Percentiles rank a stretch among this genome's conserved stretches.
These are phyloP conservation scores for Terfezia claveryi DNA, from an alignment of 495 filamentous ascomycete species.

Conservation along the genomic window DNA sequence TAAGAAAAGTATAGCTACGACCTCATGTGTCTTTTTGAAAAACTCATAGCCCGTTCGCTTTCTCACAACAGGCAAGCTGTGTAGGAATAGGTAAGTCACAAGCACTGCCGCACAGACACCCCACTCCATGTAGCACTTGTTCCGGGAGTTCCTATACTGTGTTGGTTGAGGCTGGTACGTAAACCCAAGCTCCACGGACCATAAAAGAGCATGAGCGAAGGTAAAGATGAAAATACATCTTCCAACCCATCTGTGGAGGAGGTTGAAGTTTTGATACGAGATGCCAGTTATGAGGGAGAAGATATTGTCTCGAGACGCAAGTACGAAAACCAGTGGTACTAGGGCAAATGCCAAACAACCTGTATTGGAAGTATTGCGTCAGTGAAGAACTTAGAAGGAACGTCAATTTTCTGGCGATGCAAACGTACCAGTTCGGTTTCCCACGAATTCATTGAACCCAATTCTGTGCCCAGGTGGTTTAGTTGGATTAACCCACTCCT, in stretches of 20 bases:
- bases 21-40: constrained; percentile 41
- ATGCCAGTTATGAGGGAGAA: constrained; percentile 39
- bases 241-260: constrained; percentile 44
- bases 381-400: not conserved
- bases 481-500: constrained; percentile 22
- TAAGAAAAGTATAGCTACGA: constrained; percentile 41
- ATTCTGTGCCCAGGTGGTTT: constrained; percentile 30
- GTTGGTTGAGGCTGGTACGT: constrained; percentile 44
- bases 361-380: constrained; percentile 22
- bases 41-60: constrained; percentile 42
- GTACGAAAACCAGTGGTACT: constrained; percentile 37
- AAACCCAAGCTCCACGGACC: constrained; percentile 36
- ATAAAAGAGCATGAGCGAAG: constrained; percentile 41
- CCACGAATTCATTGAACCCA: constrained; percentile 20
- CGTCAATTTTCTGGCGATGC: constrained; percentile 8
- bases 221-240: constrained; percentile 40
- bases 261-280: constrained; percentile 47
- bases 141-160: constrained; percentile 29
- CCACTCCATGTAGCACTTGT: constrained; percentile 38
- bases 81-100: constrained; percentile 30
- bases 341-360: constrained; percentile 45
- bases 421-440: constrained; percentile 36
- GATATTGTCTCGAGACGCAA: constrained; percentile 37
- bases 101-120: constrained; percentile 41
- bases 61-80: constrained; percentile 33